Evolutionary conservation across 257 asterid genomes (phyloP).

Genomic region (Lavandula angustifolia): DNA sequence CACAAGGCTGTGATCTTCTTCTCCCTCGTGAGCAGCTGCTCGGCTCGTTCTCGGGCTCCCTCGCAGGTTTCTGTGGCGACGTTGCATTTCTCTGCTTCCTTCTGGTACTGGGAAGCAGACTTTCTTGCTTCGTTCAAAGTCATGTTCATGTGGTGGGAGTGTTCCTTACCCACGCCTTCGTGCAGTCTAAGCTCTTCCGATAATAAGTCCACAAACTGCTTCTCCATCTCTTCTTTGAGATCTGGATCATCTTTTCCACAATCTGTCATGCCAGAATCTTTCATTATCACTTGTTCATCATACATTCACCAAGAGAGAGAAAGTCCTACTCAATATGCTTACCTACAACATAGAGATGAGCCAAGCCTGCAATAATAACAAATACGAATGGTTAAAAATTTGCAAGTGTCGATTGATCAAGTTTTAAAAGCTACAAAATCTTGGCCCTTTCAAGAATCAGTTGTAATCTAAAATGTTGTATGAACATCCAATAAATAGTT

Average conservation of each 20-base stretch:
- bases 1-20: constrained; percentile 65
- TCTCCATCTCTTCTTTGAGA: constrained; percentile 93
- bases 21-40: constrained; percentile 59
- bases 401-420: constrained; percentile 25
- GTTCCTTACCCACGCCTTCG: constrained; percentile 61
- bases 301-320: not conserved
- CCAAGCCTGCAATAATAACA: constrained; percentile 62
- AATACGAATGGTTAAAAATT: not conserved
- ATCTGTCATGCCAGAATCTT: constrained; percentile 40
- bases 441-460: not conserved
- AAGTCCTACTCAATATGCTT: constrained; percentile 20
- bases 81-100: constrained; percentile 91
- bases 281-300: not conserved
- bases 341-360: constrained; percentile 77
- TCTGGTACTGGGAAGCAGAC: constrained; percentile 69
- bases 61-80: constrained; percentile 89
- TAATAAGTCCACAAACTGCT: constrained; percentile 71
- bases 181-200: constrained; percentile 82
- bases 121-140: constrained; percentile 74
- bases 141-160: constrained; percentile 65
- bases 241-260: constrained; percentile 95
- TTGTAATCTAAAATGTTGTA: not conserved
- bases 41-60: constrained; percentile 77
- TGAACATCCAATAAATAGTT: too few species aligned
- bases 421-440: not conserved